Evolutionary conservation across 352 stramenopile species (phyloP).

Genomic region (Blastocystis sp.): DNA sequence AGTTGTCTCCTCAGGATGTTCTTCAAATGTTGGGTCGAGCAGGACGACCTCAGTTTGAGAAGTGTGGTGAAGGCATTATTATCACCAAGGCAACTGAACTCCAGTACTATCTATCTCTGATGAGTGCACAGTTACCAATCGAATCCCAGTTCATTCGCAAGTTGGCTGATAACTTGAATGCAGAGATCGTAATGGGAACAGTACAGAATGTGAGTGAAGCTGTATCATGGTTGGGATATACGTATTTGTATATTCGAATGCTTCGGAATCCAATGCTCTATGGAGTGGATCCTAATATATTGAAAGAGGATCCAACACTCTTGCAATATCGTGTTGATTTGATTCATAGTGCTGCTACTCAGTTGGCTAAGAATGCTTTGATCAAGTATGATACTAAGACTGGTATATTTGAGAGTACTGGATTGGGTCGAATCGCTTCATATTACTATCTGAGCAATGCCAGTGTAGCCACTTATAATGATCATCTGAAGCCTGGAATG

Average conservation of each 20-base stretch:
- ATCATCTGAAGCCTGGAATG: constrained; percentile 96
- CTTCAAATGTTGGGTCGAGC: constrained; percentile 97
- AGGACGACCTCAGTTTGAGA: constrained; percentile 95
- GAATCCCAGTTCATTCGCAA: constrained; percentile 91
- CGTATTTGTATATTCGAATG: constrained; percentile 98
- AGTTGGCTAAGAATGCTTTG: constrained; percentile 90
- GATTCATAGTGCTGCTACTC: constrained; percentile 85
- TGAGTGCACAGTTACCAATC: constrained; percentile 98
- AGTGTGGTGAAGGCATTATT: constrained; percentile 93
- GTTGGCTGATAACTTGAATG: constrained; percentile 94
- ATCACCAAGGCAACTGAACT: constrained; percentile 95
- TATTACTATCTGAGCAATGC: constrained; percentile 98
- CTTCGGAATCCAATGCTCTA: constrained; percentile 91
- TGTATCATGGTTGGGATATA: constrained; percentile 96
- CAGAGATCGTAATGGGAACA: constrained; percentile 92
- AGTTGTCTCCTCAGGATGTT: constrained; percentile 94
- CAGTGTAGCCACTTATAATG: constrained; percentile 94
- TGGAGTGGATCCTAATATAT: constrained; percentile 78
- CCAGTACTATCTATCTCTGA: constrained; percentile 97
- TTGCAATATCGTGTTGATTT: constrained; percentile 88
- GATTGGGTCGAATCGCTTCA: constrained; percentile 88
- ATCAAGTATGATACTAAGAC: constrained; percentile 92
- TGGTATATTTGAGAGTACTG: constrained; percentile 87
- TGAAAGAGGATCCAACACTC: constrained; percentile 83
- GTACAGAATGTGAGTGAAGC: constrained; percentile 86